phyloP scores from a whole-genome alignment of 805 yeast genomes.

The Barnettozyma vustinii region DNA sequence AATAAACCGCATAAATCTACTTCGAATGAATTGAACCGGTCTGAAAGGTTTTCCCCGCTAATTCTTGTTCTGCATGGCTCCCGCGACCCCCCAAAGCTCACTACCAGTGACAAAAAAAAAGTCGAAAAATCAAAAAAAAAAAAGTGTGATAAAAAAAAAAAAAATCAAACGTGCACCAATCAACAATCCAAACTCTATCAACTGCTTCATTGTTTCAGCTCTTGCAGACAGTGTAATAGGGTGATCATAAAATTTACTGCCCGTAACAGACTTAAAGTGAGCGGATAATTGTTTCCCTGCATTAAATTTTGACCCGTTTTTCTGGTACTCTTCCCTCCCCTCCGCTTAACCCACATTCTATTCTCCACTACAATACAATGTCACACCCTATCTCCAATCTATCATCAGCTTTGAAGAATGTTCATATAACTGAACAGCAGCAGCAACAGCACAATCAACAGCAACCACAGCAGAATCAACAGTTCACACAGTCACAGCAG shows the following conservation, averaged over 20 bases:
- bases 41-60: background rate
- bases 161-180: background rate
- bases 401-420: slow-evolving; percentile 9
- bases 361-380: background rate
- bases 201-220: background rate
- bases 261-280: background rate
- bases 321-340: background rate
- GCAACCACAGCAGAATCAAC: background rate
- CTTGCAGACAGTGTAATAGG: background rate
- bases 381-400: slow-evolving; percentile 8
- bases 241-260: background rate
- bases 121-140: background rate
- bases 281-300: background rate
- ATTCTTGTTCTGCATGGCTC: background rate
- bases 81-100: background rate
- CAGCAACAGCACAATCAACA: slow-evolving; percentile 7
- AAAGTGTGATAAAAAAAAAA: background rate
- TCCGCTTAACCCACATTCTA: background rate
- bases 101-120: background rate
- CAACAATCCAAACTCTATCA: background rate
- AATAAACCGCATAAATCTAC: no score
- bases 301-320: no score
- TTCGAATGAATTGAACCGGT: background rate
- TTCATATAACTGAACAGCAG: slow-evolving; percentile 4
- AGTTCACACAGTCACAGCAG: slow-evolving; percentile 23